These are phyloP conservation scores for Stemphylium beticola DNA, from an alignment of 2,329 filamentous ascomycete genomes.

Conservation along the genomic window DNA sequence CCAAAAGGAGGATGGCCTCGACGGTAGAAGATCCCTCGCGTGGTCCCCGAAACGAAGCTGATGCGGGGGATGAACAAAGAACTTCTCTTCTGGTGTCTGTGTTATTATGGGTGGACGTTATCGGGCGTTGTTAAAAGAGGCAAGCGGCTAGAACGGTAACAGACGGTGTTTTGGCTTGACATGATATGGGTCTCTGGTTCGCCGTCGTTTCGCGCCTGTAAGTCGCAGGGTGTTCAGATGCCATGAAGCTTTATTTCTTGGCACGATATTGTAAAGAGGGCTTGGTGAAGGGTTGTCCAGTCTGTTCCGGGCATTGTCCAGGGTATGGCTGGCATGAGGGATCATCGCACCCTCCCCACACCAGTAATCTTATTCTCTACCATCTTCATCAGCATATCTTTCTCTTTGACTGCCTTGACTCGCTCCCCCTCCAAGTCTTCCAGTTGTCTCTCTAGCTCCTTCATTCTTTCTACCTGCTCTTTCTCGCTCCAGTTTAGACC, in stretches of 20 bases:
- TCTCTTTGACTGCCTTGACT: conserved; percentile 50
- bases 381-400: conserved; percentile 50
- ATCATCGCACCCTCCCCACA: conserved; percentile 28
- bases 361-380: conserved; percentile 57
- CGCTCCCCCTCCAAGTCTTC: conserved; percentile 52
- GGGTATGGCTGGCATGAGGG: background rate
- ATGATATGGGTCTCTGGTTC: background rate
- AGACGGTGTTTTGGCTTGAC: background rate
- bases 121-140: background rate
- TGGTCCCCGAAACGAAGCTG: background rate
- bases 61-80: background rate
- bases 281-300: background rate
- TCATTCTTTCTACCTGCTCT: conserved; percentile 71
- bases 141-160: background rate
- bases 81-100: background rate
- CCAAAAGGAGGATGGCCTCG: conserved; percentile 1
- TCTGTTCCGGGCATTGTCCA: background rate
- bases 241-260: background rate
- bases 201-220: background rate
- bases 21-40: background rate
- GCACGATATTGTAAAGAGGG: background rate
- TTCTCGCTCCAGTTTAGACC: conserved; percentile 79
- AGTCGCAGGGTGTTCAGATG: background rate
- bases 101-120: background rate
- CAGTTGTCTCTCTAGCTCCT: conserved; percentile 53